phyloP scores from a whole-genome alignment of 805 yeast genomes.

The Clavispora fructus region DNA sequence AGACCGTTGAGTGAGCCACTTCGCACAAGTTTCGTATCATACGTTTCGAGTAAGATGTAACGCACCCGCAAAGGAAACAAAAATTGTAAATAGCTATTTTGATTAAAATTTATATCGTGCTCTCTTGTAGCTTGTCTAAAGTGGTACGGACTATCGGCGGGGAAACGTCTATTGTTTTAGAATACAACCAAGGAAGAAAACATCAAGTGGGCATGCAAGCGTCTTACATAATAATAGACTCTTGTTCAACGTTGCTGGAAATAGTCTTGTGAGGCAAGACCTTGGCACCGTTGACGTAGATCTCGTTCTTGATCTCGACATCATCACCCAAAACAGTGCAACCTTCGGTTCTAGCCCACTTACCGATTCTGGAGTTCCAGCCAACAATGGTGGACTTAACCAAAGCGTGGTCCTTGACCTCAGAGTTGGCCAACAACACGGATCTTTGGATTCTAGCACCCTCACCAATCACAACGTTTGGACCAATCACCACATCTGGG shows the following conservation, averaged over 20 bases:
- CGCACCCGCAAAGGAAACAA: not conserved
- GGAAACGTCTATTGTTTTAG: not conserved
- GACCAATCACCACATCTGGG: conserved; percentile 97
- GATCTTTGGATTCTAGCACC: conserved; percentile 98
- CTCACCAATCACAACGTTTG: conserved; percentile 91
- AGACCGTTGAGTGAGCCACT: conserved; percentile 60
- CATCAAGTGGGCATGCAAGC: not conserved
- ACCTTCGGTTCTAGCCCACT: conserved; percentile 99
- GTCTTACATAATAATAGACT: conserved; percentile 91
- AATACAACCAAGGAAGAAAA: not conserved
- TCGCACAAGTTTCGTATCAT: conserved; percentile 33
- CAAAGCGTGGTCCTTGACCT: conserved; percentile 95
- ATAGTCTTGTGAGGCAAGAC: conserved; percentile 98
- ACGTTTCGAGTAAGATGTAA: not conserved
- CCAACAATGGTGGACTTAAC: conserved; percentile 97
- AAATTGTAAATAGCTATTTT: not conserved
- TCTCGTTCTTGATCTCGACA: conserved; percentile 96
- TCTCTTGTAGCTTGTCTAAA: not conserved
- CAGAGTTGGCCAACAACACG: conserved; percentile 85
- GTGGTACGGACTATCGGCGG: not conserved
- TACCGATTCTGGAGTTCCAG: conserved; percentile 97
- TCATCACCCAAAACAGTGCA: conserved; percentile 98
- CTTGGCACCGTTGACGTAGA: conserved; percentile 98
- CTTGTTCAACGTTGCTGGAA: conserved; percentile 93
- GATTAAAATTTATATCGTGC: not conserved